These are phyloP conservation scores for Xylaria telfairii DNA, from an alignment of 495 filamentous ascomycete species.

Conservation along the genomic window DNA sequence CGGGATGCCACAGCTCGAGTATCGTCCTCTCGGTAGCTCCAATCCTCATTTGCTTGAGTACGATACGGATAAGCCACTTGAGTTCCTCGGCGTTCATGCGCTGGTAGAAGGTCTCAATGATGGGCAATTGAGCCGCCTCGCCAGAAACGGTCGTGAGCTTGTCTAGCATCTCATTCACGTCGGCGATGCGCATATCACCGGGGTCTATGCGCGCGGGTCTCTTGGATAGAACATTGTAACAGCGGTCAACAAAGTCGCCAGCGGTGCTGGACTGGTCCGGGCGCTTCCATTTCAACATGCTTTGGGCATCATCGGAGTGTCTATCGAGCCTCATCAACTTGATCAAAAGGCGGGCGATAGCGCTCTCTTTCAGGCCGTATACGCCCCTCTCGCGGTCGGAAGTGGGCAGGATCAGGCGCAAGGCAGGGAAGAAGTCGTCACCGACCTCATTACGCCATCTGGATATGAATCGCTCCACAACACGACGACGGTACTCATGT, in stretches of 20 bases:
- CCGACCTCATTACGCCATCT: constrained; percentile 89
- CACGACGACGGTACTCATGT: constrained; percentile 79
- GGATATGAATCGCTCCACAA: constrained; percentile 89
- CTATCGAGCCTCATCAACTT: constrained; percentile 92
- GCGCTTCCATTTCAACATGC: constrained; percentile 90
- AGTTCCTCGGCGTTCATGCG: constrained; percentile 93
- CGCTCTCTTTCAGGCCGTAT: constrained; percentile 94
- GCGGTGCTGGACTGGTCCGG: constrained; percentile 70
- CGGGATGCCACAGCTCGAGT: constrained; percentile 90
- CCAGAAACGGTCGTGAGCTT: constrained; percentile 73
- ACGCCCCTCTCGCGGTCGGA: constrained; percentile 92
- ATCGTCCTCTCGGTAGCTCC: constrained; percentile 94
- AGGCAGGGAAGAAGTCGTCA: constrained; percentile 89
- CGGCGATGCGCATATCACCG: constrained; percentile 81
- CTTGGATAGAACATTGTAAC: constrained; percentile 84
- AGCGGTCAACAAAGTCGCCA: constrained; percentile 90
- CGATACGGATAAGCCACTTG: constrained; percentile 93
- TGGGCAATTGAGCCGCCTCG: constrained; percentile 80
- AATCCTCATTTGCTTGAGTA: constrained; percentile 97
- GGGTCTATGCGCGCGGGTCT: constrained; percentile 74
- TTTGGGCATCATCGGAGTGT: constrained; percentile 85
- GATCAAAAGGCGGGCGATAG: constrained; percentile 85
- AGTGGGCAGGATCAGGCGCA: constrained; percentile 90
- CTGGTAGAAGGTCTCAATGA: constrained; percentile 83
- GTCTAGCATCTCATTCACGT: constrained; percentile 89